Base-by-base conservation (phyloP, 2,329 filamentous ascomycete genomes). In the Aureobasidium zeae region DNA sequence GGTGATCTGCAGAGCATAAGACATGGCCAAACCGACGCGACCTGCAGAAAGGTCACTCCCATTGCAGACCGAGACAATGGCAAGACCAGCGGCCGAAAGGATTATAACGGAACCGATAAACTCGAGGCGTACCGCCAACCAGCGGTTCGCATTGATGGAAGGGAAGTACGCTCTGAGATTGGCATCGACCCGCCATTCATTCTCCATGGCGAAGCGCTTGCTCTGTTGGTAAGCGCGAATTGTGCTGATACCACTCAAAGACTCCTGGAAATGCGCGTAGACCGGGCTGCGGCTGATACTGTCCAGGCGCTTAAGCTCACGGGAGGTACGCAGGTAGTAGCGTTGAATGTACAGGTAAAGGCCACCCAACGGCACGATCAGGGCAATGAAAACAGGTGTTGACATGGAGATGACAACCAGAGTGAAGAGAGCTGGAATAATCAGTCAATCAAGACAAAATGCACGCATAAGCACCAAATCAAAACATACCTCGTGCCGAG, bases 201-300 rank as follows among this genome's bases (percentile, higher is more conserved):
- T 98, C 63, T 98, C 93, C 47, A 84, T 70, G 49, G 85, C 77
- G 63, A 98, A 98, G 46, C 91, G 76, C 51, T 79, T 71, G 63
- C 94, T 80, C 62, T 98, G 89, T 49, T 82, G 76, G 68, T 94
- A 98, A 25, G 91, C 93, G 52, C 93, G 83, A 57, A 98, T 96
- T 9, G 91, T 98, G 48, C 85, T 86, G 58, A 95, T 83, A 31
- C 91, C 91, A 49, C 86, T 89, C 8, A 98, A 76, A 2, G 87
- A 93, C 66, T 98, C 93, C 61, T 98, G 91, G 68, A 98, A 98
- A 63, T 98, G 93, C 5, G 91, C 91, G 62, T 88, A 98, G 55
- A 98, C 94, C 19, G 93, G 93, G 62, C 88, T 95, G 55, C 87
- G 81, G 61, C 83, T 94, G 53, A 96, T 83, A 60, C 88, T 95